Evolutionary conservation across 345 rosid species (phyloP).

Genomic region (Crucihimalaya himalaica): DNA sequence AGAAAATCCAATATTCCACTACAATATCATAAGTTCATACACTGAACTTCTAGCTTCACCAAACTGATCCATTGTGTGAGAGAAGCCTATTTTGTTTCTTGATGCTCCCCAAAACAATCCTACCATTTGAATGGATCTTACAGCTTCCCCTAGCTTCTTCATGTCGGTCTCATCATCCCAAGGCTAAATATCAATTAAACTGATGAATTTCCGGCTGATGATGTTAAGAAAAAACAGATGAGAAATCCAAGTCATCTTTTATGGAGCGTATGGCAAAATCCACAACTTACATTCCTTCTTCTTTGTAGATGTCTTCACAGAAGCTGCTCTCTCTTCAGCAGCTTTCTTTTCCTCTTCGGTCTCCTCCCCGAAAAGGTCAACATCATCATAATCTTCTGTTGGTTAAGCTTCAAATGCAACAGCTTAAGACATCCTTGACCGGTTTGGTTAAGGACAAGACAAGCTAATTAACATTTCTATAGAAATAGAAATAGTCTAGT

Average conservation of each 20-base stretch:
- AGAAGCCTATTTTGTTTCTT: conserved; percentile 81
- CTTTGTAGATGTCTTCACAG: conserved; percentile 64
- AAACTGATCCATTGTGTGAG: conserved; percentile 74
- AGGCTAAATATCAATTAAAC: conserved; percentile 74
- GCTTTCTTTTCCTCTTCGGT: conserved; percentile 92
- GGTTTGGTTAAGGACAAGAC: too few species aligned
- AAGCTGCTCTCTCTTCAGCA: conserved; percentile 79
- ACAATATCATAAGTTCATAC: too few species aligned
- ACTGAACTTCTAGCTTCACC: conserved; percentile 59
- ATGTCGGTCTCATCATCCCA: conserved; percentile 95
- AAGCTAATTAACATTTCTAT: too few species aligned
- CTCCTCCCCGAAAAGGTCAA: conserved; percentile 86
- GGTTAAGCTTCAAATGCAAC: too few species aligned
- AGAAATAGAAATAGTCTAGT: too few species aligned
- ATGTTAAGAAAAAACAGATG: neutral
- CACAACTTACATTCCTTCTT: conserved; percentile 53
- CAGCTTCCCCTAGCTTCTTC: conserved; percentile 82
- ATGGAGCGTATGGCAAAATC: neutral
- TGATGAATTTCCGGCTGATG: conserved; percentile 76
- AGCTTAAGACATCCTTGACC: too few species aligned
- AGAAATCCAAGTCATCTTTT: neutral
- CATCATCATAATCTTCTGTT: conserved; percentile 65
- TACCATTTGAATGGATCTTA: conserved; percentile 63
- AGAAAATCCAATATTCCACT: too few species aligned
- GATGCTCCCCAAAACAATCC: conserved; percentile 78